These are phyloP conservation scores for Sclerotinia minor DNA, from an alignment of 2,329 filamentous ascomycete genomes.

Conservation along the genomic window DNA sequence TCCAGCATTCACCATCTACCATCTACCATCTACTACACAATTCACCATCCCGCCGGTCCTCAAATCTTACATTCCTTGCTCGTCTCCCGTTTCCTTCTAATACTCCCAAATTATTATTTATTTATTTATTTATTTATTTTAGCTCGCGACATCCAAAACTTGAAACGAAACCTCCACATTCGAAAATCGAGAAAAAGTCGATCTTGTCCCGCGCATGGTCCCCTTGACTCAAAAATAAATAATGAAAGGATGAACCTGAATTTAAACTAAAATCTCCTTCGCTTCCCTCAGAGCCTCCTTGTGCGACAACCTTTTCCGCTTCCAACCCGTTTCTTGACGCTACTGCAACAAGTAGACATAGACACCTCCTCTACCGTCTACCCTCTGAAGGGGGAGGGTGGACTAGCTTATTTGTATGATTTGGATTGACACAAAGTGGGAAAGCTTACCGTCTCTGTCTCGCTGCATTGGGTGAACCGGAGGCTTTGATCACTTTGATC, in stretches of 20 bases:
- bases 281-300: background rate
- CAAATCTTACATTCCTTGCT: constrained; percentile 23
- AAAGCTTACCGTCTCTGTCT: background rate
- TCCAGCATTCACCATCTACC: background rate
- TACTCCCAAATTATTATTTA: background rate
- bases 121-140: no score
- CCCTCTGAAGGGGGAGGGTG: constrained; percentile 10
- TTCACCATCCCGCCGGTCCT: background rate
- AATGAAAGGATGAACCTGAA: constrained; percentile 20
- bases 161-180: constrained; percentile 17
- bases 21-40: background rate
- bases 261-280: constrained; percentile 2
- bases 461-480: background rate
- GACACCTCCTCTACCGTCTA: background rate
- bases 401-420: background rate
- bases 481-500: background rate
- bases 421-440: background rate
- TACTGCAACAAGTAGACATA: constrained; percentile 10
- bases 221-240: constrained; percentile 16
- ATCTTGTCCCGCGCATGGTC: constrained; percentile 14
- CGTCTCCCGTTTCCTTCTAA: background rate
- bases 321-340: constrained; percentile 19
- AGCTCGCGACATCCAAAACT: constrained; percentile 5
- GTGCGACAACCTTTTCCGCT: background rate
- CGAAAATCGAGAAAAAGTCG: background rate